Base-by-base conservation (phyloP, 306 rosid genomes). In the Rosa lucieae region DNA sequence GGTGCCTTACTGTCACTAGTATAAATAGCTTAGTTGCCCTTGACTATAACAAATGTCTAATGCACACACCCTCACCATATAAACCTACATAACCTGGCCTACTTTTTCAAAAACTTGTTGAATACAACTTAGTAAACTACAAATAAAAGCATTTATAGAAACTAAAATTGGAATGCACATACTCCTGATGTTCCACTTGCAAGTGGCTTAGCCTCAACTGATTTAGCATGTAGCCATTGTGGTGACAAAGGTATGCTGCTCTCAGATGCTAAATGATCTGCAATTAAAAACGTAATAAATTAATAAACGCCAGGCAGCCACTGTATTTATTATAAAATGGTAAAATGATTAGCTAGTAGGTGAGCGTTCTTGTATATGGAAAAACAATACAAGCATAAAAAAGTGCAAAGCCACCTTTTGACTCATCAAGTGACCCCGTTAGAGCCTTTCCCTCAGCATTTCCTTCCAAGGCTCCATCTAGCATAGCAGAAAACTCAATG, bases 171-270 rank as follows among this genome's bases (percentile, higher is more conserved):
- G 18, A 63, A 63, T 14, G 0, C 20, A 17, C 86, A 62, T 88
- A 90, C 94, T 85, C 89, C 94, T 10, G 37, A 73, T 26, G 80
- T 73, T 67, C 80, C 88, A 63, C 83, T 67, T 59, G 87, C 35
- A 12, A 78, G 8, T 46, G 89, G 47, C 87, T 67, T 90, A 4
- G 86, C 87, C 80, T 90, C 94, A 75, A 77, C 85, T 43, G 90
- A 89, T 59, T 90, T 90, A 72, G 95, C 81, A 82, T 88, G 87
- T 39, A 90, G 91, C 95, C 95, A 90, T 77, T 90, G 95, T 7
- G 95, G 95, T 26, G 95, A 90, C 70, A 90, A 81, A 13, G 95
- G 95, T 77, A 90, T 87, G 86, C 81, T 85, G 82, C 80, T 84
- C 77, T 88, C 95, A 23, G 88, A 84, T 51, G 78, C 83, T 70